Conservation (phyloP, 441 rosid genomes). For the Rhodomyrtus psidioides region DNA sequence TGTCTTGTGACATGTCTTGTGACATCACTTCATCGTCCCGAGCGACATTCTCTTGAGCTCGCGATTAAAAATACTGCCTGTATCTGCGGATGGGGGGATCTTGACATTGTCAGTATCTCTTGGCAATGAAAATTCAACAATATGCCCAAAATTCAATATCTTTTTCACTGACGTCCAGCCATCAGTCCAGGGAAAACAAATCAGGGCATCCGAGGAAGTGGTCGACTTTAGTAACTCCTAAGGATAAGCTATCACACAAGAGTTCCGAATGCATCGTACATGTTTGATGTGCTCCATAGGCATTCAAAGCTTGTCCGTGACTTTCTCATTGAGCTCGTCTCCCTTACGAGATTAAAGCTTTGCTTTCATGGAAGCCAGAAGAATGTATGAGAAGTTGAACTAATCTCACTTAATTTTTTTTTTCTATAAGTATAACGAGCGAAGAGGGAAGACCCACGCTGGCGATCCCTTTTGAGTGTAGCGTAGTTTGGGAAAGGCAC, state of each 20-base stretch:
- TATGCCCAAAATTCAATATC: neutral
- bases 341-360: neutral
- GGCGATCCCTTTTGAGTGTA: neutral
- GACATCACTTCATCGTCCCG: neutral
- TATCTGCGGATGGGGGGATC: neutral
- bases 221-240: neutral
- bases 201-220: neutral
- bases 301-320: neutral
- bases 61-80: neutral
- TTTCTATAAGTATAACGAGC: neutral
- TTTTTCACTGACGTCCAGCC: neutral
- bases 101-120: neutral
- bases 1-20: neutral
- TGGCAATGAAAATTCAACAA: neutral
- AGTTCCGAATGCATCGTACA: neutral
- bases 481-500: too few relatives aligned
- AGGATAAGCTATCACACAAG: neutral
- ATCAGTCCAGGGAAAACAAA: neutral
- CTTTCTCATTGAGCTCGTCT: neutral
- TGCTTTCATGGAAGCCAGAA: neutral
- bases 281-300: neutral
- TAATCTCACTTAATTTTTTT: rapidly evolving
- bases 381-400: neutral
- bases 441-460: neutral
- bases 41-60: neutral